Evolutionary conservation across 805 yeast genomes (phyloP).

Genomic region (Tetrapisispora fleetii): DNA sequence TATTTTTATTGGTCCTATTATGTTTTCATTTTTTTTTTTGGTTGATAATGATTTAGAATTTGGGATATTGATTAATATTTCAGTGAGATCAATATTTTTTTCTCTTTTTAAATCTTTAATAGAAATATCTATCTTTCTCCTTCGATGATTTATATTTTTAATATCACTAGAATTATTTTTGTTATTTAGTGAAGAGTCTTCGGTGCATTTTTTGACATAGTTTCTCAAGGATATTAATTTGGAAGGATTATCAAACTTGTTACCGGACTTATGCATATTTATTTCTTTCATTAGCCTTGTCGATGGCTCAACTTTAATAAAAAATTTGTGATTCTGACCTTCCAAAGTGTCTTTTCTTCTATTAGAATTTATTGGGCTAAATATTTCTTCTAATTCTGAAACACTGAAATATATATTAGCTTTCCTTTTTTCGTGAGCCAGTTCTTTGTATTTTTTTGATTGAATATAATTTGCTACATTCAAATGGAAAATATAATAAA

Average conservation of each 20-base stretch:
- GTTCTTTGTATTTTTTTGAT: slow-evolving; percentile 19
- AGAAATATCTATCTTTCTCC: neutral
- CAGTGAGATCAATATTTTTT: neutral
- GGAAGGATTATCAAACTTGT: neutral
- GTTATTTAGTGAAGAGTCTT: neutral
- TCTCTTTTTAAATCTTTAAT: neutral
- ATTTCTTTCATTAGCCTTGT: neutral
- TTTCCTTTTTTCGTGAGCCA: slow-evolving; percentile 13
- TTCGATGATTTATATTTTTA: neutral
- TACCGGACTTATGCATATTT: neutral
- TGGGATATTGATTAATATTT: neutral
- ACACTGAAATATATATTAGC: slow-evolving; percentile 5
- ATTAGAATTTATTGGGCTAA: slow-evolving; percentile 23
- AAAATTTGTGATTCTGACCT: neutral
- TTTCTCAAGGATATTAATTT: neutral
- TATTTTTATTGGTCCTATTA: neutral
- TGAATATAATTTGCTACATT: slow-evolving; percentile 21
- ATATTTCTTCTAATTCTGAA: slow-evolving; percentile 22
- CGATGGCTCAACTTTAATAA: neutral
- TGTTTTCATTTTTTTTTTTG: no score
- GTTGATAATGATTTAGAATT: neutral
- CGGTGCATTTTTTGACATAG: neutral
- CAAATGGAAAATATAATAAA: slow-evolving; percentile 23
- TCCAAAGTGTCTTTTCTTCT: slow-evolving; percentile 2
- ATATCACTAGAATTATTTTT: neutral